phyloP scores from a whole-genome alignment of 306 rosid species.

The Cercis canadensis region DNA sequence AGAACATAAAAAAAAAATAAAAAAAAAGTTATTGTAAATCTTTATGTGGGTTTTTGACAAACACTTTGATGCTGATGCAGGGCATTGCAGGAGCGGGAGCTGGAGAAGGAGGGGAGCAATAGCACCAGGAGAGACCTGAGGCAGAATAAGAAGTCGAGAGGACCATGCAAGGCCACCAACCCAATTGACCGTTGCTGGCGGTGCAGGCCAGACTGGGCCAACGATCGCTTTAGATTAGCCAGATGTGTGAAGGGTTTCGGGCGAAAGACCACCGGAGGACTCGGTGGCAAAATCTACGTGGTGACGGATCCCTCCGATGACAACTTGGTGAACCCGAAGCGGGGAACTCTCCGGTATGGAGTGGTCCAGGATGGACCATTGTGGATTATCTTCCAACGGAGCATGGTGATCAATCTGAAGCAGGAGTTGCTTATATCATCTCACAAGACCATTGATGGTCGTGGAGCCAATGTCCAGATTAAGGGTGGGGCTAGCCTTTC shows the following conservation, averaged over 20 bases:
- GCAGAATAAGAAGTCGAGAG: neutral
- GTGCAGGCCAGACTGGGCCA: conserved; percentile 65
- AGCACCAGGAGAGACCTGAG: conserved; percentile 59
- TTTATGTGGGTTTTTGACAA: neutral
- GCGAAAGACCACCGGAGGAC: conserved; percentile 65
- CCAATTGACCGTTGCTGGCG: conserved; percentile 96
- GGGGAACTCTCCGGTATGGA: conserved; percentile 70
- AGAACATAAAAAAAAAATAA: too few relatives aligned
- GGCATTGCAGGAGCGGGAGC: conserved; percentile 25
- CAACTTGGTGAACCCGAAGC: conserved; percentile 49
- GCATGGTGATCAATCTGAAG: conserved; percentile 63
- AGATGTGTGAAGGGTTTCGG: conserved; percentile 76
- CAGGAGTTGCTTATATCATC: conserved; percentile 65
- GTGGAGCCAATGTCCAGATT: conserved; percentile 68
- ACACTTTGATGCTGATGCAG: conserved; percentile 35
- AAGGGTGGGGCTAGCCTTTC: conserved; percentile 68
- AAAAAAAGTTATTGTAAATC: too few relatives aligned
- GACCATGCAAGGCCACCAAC: conserved; percentile 63
- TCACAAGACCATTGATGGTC: conserved; percentile 89
- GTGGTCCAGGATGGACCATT: conserved; percentile 59
- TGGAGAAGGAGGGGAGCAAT: conserved; percentile 27
- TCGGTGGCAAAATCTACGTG: conserved; percentile 45
- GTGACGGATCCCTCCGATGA: conserved; percentile 69
- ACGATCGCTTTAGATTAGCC: conserved; percentile 56
- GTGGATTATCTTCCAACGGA: conserved; percentile 69